phyloP scores from a whole-genome alignment of 2,329 filamentous ascomycete species.

The Alternaria gansuensis region DNA sequence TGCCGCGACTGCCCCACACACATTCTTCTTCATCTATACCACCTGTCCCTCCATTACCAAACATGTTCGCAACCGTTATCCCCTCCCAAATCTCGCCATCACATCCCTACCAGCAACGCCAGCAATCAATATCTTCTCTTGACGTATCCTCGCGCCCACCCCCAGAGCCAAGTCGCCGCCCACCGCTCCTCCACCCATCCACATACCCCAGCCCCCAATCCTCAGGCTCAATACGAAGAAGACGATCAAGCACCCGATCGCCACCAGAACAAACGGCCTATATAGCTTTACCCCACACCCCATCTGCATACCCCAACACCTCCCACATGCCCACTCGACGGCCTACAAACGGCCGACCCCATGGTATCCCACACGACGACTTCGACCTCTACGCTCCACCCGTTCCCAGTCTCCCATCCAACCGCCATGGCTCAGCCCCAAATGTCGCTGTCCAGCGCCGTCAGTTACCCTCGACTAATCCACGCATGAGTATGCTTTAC shows the following conservation, averaged over 20 bases:
- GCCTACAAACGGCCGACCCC: conserved; percentile 22
- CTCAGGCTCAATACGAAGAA: conserved; percentile 30
- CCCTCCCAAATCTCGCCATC: conserved; percentile 40
- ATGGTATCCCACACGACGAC: conserved; percentile 31
- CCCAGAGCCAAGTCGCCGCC: conserved; percentile 30
- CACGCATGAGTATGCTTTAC: conserved; percentile 22
- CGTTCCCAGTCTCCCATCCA: conserved; percentile 24
- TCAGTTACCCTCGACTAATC: conserved; percentile 15
- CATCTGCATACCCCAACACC: conserved; percentile 15
- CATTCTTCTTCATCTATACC: conserved; percentile 28
- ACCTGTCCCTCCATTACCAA: conserved; percentile 39
- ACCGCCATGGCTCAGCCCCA: conserved; percentile 41
- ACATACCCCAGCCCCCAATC: conserved; percentile 47
- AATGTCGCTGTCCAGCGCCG: conserved; percentile 27
- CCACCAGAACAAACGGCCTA: conserved; percentile 26
- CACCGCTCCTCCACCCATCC: conserved; percentile 47
- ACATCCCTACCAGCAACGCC: conserved; percentile 29
- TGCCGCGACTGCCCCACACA: conserved; percentile 20
- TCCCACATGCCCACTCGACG: conserved; percentile 23
- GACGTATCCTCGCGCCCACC: conserved; percentile 35
- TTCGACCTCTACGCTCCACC: conserved; percentile 38
- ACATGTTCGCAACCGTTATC: conserved; percentile 35
- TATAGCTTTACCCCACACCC: conserved; percentile 10
- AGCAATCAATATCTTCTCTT: conserved; percentile 47
- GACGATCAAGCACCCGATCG: conserved; percentile 36